Evolutionary conservation across 768 basidiomycete species (phyloP).

Genomic region (Lentinula aciculospora): DNA sequence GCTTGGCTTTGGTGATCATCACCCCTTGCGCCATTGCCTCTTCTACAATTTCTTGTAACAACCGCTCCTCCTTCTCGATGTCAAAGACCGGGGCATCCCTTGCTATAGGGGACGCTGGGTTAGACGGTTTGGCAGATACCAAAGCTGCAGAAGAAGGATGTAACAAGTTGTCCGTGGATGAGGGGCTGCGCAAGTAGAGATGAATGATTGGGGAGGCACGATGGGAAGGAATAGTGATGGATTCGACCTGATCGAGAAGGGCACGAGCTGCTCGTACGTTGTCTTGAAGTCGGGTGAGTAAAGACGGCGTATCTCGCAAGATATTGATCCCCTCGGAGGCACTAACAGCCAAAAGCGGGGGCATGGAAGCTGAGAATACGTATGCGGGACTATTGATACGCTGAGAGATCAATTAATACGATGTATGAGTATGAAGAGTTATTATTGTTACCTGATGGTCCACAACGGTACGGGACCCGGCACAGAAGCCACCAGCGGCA

Average conservation of each 20-base stretch:
- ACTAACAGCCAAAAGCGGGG: conserved; percentile 81
- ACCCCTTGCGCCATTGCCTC: conserved; percentile 79
- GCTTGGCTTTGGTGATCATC: conserved; percentile 78
- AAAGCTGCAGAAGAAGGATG: conserved; percentile 20
- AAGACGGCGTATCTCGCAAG: conserved; percentile 67
- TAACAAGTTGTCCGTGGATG: conserved; percentile 13
- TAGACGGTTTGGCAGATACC: conserved; percentile 33
- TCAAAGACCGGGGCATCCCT: conserved; percentile 51
- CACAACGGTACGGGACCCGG: conserved; percentile 75
- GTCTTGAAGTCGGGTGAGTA: conserved; percentile 72
- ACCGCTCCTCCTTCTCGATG: conserved; percentile 62
- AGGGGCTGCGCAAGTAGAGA: conserved; percentile 50
- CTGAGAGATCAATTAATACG: conserved; percentile 26
- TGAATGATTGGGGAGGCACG: conserved; percentile 86
- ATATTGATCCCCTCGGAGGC: conserved; percentile 83
- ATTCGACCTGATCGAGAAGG: conserved; percentile 75
- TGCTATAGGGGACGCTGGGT: conserved; percentile 40
- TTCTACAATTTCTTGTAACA: conserved; percentile 92
- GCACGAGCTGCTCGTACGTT: conserved; percentile 76
- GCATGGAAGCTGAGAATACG: conserved; percentile 95
- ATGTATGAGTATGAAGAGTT: background rate
- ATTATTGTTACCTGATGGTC: conserved; percentile 69
- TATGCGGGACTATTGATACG: conserved; percentile 95
- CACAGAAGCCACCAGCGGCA: conserved; percentile 92
- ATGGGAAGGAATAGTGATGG: conserved; percentile 81